Percentiles rank a stretch among this genome's conserved stretches.
Evolutionary conservation across 148 eudicot species (phyloP).

Genomic region (Diospyros kaki): DNA sequence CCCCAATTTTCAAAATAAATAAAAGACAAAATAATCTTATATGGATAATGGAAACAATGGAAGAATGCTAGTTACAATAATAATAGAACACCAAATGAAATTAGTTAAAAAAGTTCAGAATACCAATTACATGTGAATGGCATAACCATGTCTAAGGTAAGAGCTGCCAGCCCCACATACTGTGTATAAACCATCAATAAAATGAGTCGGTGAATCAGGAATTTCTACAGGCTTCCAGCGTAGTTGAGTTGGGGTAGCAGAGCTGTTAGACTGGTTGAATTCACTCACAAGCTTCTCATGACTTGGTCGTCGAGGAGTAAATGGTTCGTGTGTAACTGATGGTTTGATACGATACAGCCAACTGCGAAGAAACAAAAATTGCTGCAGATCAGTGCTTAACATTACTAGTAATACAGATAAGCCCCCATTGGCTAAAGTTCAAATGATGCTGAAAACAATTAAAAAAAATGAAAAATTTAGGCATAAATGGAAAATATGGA

Average conservation of each 20-base stretch:
- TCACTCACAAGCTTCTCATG: conserved; percentile 79
- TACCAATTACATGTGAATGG: conserved; percentile 88
- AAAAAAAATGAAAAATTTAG: no score
- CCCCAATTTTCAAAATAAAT: neutral
- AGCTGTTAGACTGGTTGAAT: conserved; percentile 69
- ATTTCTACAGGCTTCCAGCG: conserved; percentile 84
- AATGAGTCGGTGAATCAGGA: conserved; percentile 68
- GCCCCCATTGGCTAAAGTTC: neutral
- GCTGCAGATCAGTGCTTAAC: neutral
- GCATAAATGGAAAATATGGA: no score
- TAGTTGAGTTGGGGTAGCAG: conserved; percentile 86
- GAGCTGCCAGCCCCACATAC: conserved; percentile 97
- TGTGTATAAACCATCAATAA: conserved; percentile 78
- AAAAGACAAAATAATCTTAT: neutral
- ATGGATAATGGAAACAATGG: neutral
- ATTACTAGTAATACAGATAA: neutral
- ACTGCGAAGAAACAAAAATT: conserved; percentile 30
- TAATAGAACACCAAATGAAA: neutral
- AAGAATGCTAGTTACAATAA: neutral
- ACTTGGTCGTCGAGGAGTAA: conserved; percentile 60
- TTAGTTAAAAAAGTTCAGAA: conserved; percentile 8
- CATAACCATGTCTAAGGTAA: conserved; percentile 87
- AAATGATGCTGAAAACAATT: no score
- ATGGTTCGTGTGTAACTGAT: conserved; percentile 96
- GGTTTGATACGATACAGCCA: conserved; percentile 96